These are phyloP conservation scores for Pyrus betulifolia DNA, from an alignment of 306 rosid genomes.

Conservation along the genomic window DNA sequence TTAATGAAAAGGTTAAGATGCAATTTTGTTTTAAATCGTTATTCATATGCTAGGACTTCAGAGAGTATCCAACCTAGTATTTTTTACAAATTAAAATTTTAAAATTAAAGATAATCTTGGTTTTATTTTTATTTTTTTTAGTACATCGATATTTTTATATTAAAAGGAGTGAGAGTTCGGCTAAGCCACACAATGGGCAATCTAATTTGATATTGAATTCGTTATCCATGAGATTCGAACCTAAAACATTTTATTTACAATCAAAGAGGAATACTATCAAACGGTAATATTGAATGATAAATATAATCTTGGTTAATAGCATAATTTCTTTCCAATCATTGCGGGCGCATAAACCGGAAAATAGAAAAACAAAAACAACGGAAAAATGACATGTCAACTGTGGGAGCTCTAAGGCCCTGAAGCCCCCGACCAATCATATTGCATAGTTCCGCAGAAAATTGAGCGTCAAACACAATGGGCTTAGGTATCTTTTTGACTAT, in stretches of 20 bases:
- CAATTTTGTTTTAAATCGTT: background rate
- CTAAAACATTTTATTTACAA: too few relatives aligned
- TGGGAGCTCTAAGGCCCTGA: background rate
- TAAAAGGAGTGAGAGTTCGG: too few relatives aligned
- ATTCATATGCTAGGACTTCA: background rate
- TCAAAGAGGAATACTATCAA: too few relatives aligned
- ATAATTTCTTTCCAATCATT: background rate
- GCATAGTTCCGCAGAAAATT: background rate
- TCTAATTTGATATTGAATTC: too few relatives aligned
- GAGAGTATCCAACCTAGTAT: background rate
- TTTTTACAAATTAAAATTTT: background rate
- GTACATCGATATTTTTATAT: too few relatives aligned
- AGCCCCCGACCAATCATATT: background rate
- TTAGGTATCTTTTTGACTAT: background rate
- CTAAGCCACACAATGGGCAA: too few relatives aligned
- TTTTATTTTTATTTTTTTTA: background rate
- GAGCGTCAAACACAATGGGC: conserved; percentile 11
- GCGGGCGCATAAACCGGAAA: background rate
- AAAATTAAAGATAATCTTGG: background rate
- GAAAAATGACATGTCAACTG: background rate
- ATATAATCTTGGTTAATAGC: background rate
- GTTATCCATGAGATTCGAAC: too few relatives aligned
- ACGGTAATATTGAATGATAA: background rate
- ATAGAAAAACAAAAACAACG: background rate
- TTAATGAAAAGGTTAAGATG: too few relatives aligned